Conservation (phyloP, 805 yeast genomes). For the Kodamaea kaohsiungensis region DNA sequence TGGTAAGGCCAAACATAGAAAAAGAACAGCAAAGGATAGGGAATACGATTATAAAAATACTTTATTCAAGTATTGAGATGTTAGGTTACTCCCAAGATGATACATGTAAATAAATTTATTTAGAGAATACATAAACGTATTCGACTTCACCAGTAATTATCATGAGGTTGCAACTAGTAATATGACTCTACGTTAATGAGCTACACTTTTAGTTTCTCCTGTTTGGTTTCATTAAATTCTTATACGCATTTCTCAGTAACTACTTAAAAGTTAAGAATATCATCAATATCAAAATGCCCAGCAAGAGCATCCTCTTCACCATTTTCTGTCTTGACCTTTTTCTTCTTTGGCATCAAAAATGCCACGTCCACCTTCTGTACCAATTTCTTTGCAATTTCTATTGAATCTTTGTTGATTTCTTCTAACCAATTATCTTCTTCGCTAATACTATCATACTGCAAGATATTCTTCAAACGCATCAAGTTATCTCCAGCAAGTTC, state of each 20-base stretch:
- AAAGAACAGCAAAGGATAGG: slow-evolving; percentile 46
- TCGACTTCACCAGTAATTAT: too few relatives aligned
- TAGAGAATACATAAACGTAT: too few relatives aligned
- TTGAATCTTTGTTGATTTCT: slow-evolving; percentile 15
- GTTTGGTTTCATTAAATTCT: neutral
- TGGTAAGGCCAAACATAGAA: slow-evolving; percentile 33
- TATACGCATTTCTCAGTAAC: neutral
- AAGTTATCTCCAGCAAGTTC: slow-evolving; percentile 26
- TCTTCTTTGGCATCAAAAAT: slow-evolving; percentile 22
- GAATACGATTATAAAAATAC: slow-evolving; percentile 40
- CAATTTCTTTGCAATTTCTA: slow-evolving; percentile 20
- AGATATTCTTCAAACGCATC: slow-evolving; percentile 31
- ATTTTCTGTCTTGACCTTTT: slow-evolving; percentile 9
- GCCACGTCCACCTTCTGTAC: slow-evolving; percentile 22
- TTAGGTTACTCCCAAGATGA: too few relatives aligned
- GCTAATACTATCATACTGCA: slow-evolving; percentile 18
- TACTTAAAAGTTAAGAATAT: slow-evolving; percentile 6
- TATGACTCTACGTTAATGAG: too few relatives aligned
- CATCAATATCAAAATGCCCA: slow-evolving; percentile 15
- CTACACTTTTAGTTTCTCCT: too few relatives aligned
- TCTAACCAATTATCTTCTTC: slow-evolving; percentile 18
- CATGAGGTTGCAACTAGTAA: too few relatives aligned
- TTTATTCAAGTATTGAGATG: slow-evolving; percentile 28
- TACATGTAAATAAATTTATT: neutral
- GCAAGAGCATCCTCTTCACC: slow-evolving; percentile 10